Evolutionary conservation across 805 yeast genomes (phyloP).

Genomic region (Lipomyces orientalis): DNA sequence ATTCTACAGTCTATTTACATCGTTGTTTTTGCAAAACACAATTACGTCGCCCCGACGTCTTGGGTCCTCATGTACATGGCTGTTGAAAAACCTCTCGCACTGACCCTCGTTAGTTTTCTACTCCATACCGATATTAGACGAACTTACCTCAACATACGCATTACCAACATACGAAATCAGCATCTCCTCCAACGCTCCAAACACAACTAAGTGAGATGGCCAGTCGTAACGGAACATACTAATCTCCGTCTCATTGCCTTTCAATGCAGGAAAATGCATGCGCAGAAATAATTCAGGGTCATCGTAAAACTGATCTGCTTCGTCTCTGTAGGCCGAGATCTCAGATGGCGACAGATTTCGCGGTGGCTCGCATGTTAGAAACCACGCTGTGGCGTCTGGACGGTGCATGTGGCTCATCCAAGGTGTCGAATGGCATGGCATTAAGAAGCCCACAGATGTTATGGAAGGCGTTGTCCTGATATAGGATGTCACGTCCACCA

Average conservation of each 20-base stretch:
- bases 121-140: background rate
- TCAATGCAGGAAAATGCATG: slow-evolving; percentile 54
- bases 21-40: slow-evolving; percentile 49
- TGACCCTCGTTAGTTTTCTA: slow-evolving; percentile 38
- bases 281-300: slow-evolving; percentile 65
- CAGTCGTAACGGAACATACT: slow-evolving; percentile 53
- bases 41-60: slow-evolving; percentile 81
- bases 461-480: slow-evolving; percentile 51
- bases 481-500: slow-evolving; percentile 65
- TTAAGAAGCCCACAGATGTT: slow-evolving; percentile 73
- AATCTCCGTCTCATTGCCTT: slow-evolving; percentile 40
- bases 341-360: slow-evolving; percentile 48
- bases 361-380: slow-evolving; percentile 93
- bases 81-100: slow-evolving; percentile 70
- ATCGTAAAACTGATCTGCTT: slow-evolving; percentile 81
- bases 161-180: slow-evolving; percentile 51
- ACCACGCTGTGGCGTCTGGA: slow-evolving; percentile 63
- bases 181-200: slow-evolving; percentile 63
- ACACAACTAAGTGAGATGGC: slow-evolving; percentile 78
- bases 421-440: slow-evolving; percentile 98
- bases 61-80: slow-evolving; percentile 83
- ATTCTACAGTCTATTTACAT: background rate
- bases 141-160: slow-evolving; percentile 25
- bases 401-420: slow-evolving; percentile 85
- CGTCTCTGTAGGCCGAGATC: slow-evolving; percentile 69